Evolutionary conservation across 2,329 filamentous ascomycete genomes (phyloP).

Genomic region (Diplodia scrobiculata): DNA sequence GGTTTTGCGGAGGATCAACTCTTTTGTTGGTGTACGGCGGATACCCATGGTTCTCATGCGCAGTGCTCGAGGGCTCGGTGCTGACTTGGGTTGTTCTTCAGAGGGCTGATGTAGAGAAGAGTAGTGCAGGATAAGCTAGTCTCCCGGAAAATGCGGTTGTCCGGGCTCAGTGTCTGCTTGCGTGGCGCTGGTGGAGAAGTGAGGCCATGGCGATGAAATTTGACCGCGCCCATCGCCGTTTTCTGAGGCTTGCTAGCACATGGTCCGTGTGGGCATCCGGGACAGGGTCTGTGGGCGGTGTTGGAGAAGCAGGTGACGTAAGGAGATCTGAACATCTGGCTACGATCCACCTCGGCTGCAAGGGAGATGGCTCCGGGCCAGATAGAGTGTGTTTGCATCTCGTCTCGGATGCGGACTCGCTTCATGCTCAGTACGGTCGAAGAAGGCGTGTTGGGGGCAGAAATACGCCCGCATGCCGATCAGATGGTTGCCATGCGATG

Average conservation of each 20-base stretch:
- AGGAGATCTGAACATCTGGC: background rate
- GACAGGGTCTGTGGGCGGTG: slow-evolving; percentile 7
- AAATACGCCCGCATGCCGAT: background rate
- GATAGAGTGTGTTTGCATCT: slow-evolving; percentile 4
- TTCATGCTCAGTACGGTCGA: background rate
- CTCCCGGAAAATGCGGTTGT: background rate
- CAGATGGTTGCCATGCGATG: background rate
- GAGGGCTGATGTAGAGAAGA: background rate
- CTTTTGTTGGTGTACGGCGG: background rate
- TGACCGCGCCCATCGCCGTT: slow-evolving; percentile 2
- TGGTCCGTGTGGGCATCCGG: background rate
- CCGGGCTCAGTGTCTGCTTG: background rate
- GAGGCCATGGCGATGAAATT: background rate
- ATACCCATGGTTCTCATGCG: slow-evolving; percentile 5
- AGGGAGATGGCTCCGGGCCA: slow-evolving; percentile 9
- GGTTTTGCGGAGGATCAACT: background rate
- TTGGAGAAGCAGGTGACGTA: slow-evolving; percentile 14
- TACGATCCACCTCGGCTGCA: slow-evolving; percentile 15
- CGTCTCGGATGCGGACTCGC: background rate
- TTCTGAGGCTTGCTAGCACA: background rate
- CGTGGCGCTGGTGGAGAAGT: background rate
- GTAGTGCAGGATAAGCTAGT: background rate
- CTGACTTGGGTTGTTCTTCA: background rate
- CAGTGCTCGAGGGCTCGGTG: background rate
- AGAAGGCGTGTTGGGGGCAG: background rate